Base-by-base conservation (phyloP, 176 grass and related monocot species). In the Triticum monococcum region DNA sequence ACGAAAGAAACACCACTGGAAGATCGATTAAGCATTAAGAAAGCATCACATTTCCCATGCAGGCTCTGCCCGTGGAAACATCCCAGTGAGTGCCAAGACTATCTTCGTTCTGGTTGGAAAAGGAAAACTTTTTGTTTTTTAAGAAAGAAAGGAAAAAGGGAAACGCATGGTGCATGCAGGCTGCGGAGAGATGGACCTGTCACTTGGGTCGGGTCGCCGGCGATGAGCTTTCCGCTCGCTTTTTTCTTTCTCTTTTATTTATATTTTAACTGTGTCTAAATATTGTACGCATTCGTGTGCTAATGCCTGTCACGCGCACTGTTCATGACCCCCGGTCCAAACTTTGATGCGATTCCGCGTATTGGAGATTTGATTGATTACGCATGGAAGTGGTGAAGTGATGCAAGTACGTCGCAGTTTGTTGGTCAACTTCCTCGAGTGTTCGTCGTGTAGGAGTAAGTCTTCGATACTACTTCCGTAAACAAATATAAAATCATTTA, bases 351-450 rank as follows among this genome's bases (percentile, higher is more conserved):
- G 41, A 23, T 86, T 10, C 67, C 89, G 75, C 45, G 80, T 68
- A 5, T 43, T 54, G 36, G 52, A 64, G 40, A 79, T 23, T 31
- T 56, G 57, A 9, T 72, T 38, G 64, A 54, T 8, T 32, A 23
- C 1, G 7, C 3, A 77, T 36, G 60, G 16, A 13, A 36, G 24
- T 20, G 60, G 37, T 18, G 80, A 13, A 36, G 24, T 20, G 60
- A 48, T 18, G 80, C 75, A 26, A 80, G 4, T 48, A 0, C 56
- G 37, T 9, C 17, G 12, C 28, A 64, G 46, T 78, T 79, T 45
- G 33, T 18, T 45, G 80, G 80, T 90, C 67, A 90, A 84, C 80
- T 87, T 90, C 43, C 14, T 50, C n/a, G 87, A 75, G 28, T 60
- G 14, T 52, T 35, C 33, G 33, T 35, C 33, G 5, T 35, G 33